Conservation (phyloP, 2,329 filamentous ascomycete genomes). For the Ilyonectria mors-panacis region DNA sequence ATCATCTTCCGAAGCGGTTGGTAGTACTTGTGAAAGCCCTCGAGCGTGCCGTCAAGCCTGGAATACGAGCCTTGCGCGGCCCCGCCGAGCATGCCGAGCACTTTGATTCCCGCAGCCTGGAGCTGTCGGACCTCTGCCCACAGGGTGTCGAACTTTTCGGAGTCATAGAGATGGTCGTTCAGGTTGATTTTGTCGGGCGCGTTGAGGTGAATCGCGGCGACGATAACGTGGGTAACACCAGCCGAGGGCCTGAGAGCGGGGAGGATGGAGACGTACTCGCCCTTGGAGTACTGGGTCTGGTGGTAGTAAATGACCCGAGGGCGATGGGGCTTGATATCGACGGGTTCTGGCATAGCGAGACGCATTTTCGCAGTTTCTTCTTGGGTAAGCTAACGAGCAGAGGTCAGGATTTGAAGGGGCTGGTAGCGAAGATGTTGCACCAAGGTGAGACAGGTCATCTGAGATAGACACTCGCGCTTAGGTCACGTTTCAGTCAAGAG, state of each 20-base stretch:
- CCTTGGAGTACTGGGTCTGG: constrained; percentile 61
- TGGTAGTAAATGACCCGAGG: constrained; percentile 66
- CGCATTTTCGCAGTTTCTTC: neutral
- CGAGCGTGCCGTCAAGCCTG: constrained; percentile 67
- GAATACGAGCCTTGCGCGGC: constrained; percentile 80
- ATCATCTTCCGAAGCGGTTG: constrained; percentile 76
- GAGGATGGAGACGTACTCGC: constrained; percentile 64
- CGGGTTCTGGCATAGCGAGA: neutral
- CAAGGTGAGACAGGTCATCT: neutral
- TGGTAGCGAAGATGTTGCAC: neutral
- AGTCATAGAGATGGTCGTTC: constrained; percentile 80
- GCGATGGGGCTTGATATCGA: constrained; percentile 16
- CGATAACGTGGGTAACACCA: constrained; percentile 80
- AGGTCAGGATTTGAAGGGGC: neutral
- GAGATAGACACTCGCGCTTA: constrained; percentile 1
- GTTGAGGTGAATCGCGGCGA: constrained; percentile 88
- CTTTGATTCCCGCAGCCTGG: constrained; percentile 80
- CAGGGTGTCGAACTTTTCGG: constrained; percentile 76
- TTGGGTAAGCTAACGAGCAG: neutral
- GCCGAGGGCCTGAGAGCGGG: constrained; percentile 60
- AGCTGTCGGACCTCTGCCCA: constrained; percentile 82
- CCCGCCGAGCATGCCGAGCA: constrained; percentile 88
- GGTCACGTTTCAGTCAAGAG: constrained; percentile 6
- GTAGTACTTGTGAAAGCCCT: constrained; percentile 82
- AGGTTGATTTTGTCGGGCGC: constrained; percentile 75